These are phyloP conservation scores for Boletus subparvulus DNA, from an alignment of 768 basidiomycete genomes.

Conservation along the genomic window DNA sequence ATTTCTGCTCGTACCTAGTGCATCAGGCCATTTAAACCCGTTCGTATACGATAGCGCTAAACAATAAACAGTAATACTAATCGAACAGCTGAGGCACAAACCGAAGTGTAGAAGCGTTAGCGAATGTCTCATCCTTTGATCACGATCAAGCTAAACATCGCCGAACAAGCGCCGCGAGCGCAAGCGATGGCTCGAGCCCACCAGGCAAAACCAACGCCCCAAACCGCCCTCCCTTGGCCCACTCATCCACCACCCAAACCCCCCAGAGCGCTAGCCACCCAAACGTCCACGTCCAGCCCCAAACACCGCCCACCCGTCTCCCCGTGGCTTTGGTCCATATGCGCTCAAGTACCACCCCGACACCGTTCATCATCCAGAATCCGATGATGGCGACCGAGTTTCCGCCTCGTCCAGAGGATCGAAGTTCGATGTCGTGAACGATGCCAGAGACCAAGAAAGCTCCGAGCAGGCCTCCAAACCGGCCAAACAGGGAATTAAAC, in stretches of 20 bases:
- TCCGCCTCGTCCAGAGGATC: background rate
- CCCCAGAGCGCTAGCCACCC: background rate
- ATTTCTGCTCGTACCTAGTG: no score
- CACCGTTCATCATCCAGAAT: background rate
- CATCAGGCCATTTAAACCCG: no score
- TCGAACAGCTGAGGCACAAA: no score
- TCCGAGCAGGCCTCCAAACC: no score
- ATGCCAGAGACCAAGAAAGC: no score
- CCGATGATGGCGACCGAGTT: background rate
- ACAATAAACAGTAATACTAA: no score
- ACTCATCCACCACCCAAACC: background rate
- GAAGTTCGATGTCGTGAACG: no score
- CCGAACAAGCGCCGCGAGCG: slow-evolving; percentile 27
- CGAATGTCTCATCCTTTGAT: no score
- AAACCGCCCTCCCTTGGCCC: background rate
- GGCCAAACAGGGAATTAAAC: no score
- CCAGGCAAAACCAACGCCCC: slow-evolving; percentile 2
- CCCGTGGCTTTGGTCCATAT: background rate
- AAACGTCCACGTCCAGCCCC: background rate
- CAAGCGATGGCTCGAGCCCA: slow-evolving; percentile 5
- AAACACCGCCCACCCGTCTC: background rate
- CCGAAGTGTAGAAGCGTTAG: no score
- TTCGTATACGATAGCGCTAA: no score
- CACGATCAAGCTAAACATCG: background rate
- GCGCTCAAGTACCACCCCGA: background rate